Conservation (phyloP, 1,139 yeast genomes). For the Geotrichum restrictum region DNA sequence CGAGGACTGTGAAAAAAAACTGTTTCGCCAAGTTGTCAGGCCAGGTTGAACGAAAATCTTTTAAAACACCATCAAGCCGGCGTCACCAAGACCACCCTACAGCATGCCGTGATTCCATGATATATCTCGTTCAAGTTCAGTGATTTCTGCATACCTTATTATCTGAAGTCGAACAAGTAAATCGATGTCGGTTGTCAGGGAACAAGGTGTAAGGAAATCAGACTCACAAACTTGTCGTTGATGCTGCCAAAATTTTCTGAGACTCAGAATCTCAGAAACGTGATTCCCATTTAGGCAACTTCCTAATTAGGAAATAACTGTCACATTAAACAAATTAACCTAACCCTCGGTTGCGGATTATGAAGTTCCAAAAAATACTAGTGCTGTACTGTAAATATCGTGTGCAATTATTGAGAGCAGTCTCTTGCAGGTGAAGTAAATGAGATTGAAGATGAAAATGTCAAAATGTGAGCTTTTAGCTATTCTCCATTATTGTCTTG, state of each 20-base stretch:
- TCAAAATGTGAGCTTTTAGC: too few relatives aligned
- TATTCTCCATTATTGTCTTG: too few relatives aligned
- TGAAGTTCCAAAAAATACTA: too few relatives aligned
- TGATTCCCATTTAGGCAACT: neutral
- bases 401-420: too few relatives aligned
- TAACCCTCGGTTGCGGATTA: neutral
- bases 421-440: too few relatives aligned
- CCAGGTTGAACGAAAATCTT: too few relatives aligned
- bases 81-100: too few relatives aligned
- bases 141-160: conserved; percentile 7
- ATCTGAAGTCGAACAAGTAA: conserved; percentile 15
- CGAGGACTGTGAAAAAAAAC: neutral
- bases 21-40: neutral
- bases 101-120: neutral
- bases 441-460: too few relatives aligned
- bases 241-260: conserved; percentile 9
- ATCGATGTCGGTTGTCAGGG: conserved; percentile 13
- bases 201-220: conserved; percentile 7
- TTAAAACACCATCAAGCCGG: too few relatives aligned
- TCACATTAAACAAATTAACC: conserved; percentile 4
- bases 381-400: too few relatives aligned
- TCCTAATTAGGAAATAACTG: conserved; percentile 12
- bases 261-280: neutral
- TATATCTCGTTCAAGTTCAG: neutral
- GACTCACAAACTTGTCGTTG: neutral